Conservation (phyloP, 1,139 yeast genomes). For the Pichia sp. region DNA sequence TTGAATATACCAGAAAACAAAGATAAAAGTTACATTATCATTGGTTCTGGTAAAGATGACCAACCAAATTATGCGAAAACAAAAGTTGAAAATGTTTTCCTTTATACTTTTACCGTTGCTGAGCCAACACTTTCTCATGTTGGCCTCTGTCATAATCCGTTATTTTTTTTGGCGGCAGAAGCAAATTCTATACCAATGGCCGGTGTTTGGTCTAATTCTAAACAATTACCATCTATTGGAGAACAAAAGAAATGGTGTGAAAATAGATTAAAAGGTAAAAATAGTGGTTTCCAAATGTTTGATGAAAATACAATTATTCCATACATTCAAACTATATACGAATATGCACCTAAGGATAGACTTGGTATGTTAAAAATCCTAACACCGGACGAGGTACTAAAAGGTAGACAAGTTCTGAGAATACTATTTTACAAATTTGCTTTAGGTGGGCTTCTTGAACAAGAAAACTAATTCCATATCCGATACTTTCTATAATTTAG, state of each 20-base stretch:
- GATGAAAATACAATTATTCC: conserved; percentile 26
- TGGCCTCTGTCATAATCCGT: conserved; percentile 37
- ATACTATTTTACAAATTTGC: conserved; percentile 18
- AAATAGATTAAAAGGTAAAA: conserved; percentile 20
- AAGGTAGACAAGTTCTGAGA: conserved; percentile 11
- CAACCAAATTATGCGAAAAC: conserved; percentile 18
- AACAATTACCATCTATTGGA: conserved; percentile 22
- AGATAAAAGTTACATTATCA: conserved; percentile 20
- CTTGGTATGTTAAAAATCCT: conserved; percentile 11
- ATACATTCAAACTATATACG: conserved; percentile 26
- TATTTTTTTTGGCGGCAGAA: conserved; percentile 41
- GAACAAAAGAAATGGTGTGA: conserved; percentile 23
- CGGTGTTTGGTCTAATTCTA: conserved; percentile 38
- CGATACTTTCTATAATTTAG: no score
- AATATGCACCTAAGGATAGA: conserved; percentile 31
- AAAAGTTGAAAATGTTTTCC: conserved; percentile 33
- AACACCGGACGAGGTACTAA: conserved; percentile 11
- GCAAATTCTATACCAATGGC: conserved; percentile 42
- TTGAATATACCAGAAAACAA: conserved; percentile 25
- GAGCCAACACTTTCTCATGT: conserved; percentile 41
- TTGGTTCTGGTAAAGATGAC: conserved; percentile 18
- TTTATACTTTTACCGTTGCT: conserved; percentile 36
- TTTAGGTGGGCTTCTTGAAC: conserved; percentile 8
- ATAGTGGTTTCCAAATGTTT: conserved; percentile 31
- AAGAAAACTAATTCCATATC: no score